Base-by-base conservation (phyloP, 495 filamentous ascomycete genomes). In the Clavariopsis aquatica region DNA sequence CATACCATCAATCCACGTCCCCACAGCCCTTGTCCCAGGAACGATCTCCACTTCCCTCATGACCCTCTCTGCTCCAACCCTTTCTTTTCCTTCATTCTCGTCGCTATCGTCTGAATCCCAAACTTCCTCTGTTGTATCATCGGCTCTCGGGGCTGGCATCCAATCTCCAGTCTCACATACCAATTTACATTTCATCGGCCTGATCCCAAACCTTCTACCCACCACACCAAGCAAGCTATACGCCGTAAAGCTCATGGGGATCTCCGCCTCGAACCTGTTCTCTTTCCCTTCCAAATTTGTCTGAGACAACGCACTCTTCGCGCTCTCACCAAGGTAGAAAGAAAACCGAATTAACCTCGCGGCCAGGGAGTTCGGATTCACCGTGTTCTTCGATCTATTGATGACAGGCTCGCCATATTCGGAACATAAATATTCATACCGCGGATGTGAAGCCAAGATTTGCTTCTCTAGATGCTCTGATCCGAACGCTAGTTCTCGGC, bases 91-190 rank as follows among this genome's bases (percentile, higher is more conserved):
- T 15, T 74, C 62, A 2, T 77, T 74, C 5, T 74, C 73, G 0
- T 64, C 74, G 36, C 82, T 82, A 57, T 85, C 84, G 29, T 86
- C 84, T 1, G 53, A 64, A 65, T 78, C 80, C 58, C 82, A 84
- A 65, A 83, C 80, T 66, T 80, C 84, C 36, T 79, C 84, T 52
- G 80, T 82, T 20, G 85, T 85, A 52, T 82, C 83, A 19, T 78
- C 83, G 31, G 71, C 69, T 24, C 78, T 71, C n/a, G 70, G 74
- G 0, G 89, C 84, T 1, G 90, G 89, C 77, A 95, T 91, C 84
- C 85, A 87, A 73, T 95, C 89, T 55, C 90, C 87, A 19, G 91
- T 93, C 76, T 94, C 89, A 86, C 86, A 90, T 13, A 92, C 76
- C 57, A 98, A 69, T 61, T 81, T 79, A 51, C 93, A 74, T 38